phyloP scores from a whole-genome alignment of 108 stramenopile species.

The Ochromonas danica region DNA sequence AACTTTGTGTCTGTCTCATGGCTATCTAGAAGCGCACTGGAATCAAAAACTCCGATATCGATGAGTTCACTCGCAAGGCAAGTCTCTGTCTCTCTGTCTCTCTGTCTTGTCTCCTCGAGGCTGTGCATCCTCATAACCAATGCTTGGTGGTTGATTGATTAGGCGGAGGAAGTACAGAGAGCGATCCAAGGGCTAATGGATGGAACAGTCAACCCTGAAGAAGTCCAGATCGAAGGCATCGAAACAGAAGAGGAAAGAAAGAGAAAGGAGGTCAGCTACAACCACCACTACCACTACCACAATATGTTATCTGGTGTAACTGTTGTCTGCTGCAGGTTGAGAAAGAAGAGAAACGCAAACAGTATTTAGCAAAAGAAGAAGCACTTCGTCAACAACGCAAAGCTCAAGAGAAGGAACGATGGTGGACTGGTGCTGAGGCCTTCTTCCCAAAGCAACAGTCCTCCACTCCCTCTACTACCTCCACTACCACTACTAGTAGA shows the following conservation, averaged over 20 bases:
- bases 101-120: no score
- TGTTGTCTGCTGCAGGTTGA: background rate
- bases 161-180: conserved; percentile 16
- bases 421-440: conserved; percentile 44
- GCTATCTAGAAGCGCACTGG: conserved; percentile 33
- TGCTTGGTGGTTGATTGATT: no score
- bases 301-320: no score
- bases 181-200: conserved; percentile 37
- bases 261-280: conserved; percentile 28
- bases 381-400: conserved; percentile 27
- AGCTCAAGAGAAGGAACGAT: conserved; percentile 33
- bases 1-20: no score
- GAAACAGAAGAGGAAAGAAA: conserved; percentile 40
- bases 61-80: conserved; percentile 40
- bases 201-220: conserved; percentile 35
- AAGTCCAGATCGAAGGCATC: conserved; percentile 31
- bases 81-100: no score
- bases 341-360: background rate
- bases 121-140: no score
- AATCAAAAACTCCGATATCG: conserved; percentile 41
- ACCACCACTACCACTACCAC: background rate
- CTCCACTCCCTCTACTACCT: background rate
- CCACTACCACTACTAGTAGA: no score
- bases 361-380: conserved; percentile 31
- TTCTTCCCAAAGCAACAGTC: conserved; percentile 11